These are phyloP conservation scores for Cyclocybe aegerita DNA, from an alignment of 768 basidiomycete species.

Conservation along the genomic window DNA sequence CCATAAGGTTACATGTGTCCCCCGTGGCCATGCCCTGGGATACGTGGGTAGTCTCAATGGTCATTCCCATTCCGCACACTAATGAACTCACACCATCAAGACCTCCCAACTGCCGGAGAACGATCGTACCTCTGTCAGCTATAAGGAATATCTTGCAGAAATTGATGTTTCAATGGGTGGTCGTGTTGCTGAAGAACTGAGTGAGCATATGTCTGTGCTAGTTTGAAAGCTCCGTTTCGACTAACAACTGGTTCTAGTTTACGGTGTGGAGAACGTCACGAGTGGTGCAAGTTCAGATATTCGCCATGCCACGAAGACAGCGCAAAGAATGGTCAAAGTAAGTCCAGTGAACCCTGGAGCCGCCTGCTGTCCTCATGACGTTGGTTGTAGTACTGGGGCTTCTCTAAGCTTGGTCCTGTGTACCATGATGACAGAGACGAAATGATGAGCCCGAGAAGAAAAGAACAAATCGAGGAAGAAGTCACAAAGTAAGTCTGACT, in stretches of 20 bases:
- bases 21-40: conserved; percentile 92
- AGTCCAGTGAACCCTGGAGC: conserved; percentile 19
- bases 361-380: conserved; percentile 1
- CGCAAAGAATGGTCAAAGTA: conserved; percentile 88
- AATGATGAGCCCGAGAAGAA: conserved; percentile 70
- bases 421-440: conserved; percentile 75
- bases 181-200: conserved; percentile 90
- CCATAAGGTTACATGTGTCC: conserved; percentile 97
- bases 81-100: conserved; percentile 32
- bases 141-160: conserved; percentile 72
- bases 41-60: conserved; percentile 50
- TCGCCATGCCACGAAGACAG: conserved; percentile 73
- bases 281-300: conserved; percentile 94
- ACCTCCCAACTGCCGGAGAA: conserved; percentile 78
- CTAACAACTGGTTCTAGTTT: conserved; percentile 51
- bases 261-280: conserved; percentile 84
- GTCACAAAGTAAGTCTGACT: conserved; percentile 63
- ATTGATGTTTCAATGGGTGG: conserved; percentile 96
- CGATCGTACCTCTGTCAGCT: conserved; percentile 70
- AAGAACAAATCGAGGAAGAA: conserved; percentile 87
- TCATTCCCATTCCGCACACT: conserved; percentile 4
- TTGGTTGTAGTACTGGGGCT: conserved; percentile 65
- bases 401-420: conserved; percentile 83
- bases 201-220: conserved; percentile 38
- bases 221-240: conserved; percentile 14